These are phyloP conservation scores for Achaetomiella virescens DNA, from an alignment of 495 filamentous ascomycete genomes.

Conservation along the genomic window DNA sequence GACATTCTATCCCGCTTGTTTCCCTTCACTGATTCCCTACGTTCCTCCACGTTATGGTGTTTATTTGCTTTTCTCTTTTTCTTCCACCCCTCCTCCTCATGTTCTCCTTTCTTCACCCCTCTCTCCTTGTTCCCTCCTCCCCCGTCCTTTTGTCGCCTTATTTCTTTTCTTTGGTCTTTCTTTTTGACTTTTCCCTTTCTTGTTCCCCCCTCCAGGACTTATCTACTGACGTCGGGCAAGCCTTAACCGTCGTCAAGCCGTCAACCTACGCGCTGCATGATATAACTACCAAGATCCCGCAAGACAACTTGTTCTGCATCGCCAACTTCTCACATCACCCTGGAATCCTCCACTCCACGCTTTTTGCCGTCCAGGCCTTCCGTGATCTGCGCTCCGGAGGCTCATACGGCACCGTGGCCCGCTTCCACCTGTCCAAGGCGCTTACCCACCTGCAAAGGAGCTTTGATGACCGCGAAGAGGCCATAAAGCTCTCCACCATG, in stretches of 20 bases:
- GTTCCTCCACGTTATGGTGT: background rate
- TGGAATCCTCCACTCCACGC: constrained; percentile 11
- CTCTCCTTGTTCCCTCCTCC: too few relatives aligned
- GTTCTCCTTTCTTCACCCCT: too few relatives aligned
- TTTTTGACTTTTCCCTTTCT: too few relatives aligned
- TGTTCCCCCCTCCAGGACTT: too few relatives aligned
- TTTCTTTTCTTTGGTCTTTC: too few relatives aligned
- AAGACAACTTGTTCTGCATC: constrained; percentile 11
- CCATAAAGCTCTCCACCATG: constrained; percentile 8
- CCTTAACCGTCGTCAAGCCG: constrained; percentile 14
- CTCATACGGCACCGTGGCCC: background rate
- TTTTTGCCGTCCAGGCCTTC: constrained; percentile 14
- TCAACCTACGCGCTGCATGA: constrained; percentile 1
- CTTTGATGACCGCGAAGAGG: background rate
- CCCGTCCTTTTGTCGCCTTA: too few relatives aligned
- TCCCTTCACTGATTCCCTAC: background rate
- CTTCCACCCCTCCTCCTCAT: too few relatives aligned
- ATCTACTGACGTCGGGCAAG: too few relatives aligned
- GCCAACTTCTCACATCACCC: constrained; percentile 8
- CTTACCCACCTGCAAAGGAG: constrained; percentile 1
- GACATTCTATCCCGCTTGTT: too few relatives aligned
- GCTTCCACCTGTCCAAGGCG: constrained; percentile 2
- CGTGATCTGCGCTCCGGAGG: background rate
- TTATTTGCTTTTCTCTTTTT: background rate
- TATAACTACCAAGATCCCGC: background rate